These are phyloP conservation scores for Penicillium hesseltinei DNA, from an alignment of 2,329 filamentous ascomycete genomes.

Conservation along the genomic window DNA sequence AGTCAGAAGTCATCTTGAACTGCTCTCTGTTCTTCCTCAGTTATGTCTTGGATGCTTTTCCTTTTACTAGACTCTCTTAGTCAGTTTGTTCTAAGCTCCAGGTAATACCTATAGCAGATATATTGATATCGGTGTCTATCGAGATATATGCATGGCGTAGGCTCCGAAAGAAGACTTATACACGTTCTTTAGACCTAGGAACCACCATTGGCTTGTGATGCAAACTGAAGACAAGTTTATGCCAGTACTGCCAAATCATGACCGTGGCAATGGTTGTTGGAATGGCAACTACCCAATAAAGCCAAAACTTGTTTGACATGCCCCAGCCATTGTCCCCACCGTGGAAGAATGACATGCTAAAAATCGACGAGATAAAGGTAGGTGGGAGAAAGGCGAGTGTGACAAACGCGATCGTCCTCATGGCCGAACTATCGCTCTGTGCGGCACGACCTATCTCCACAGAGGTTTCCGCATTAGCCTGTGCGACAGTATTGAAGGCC, in stretches of 20 bases:
- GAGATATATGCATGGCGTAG: no score
- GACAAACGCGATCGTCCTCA: neutral
- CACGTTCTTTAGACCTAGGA: neutral
- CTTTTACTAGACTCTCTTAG: neutral
- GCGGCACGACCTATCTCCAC: neutral
- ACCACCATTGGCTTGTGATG: neutral
- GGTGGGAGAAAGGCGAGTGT: neutral
- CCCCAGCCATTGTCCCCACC: neutral
- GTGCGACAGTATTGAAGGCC: neutral
- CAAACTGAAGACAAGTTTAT: neutral
- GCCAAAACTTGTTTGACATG: neutral
- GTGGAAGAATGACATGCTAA: neutral
- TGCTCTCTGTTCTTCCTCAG: neutral
- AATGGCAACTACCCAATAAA: neutral
- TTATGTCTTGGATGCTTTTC: neutral
- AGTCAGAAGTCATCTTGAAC: neutral
- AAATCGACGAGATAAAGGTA: neutral
- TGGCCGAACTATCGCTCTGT: neutral
- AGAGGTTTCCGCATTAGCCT: neutral
- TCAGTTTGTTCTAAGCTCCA: no score
- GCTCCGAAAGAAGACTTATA: neutral
- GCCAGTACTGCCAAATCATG: neutral
- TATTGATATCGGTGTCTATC: no score
- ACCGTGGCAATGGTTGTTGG: neutral
- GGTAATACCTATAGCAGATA: no score